phyloP scores from a whole-genome alignment of 2,329 filamentous ascomycete genomes.

The Trichoderma harzianum region DNA sequence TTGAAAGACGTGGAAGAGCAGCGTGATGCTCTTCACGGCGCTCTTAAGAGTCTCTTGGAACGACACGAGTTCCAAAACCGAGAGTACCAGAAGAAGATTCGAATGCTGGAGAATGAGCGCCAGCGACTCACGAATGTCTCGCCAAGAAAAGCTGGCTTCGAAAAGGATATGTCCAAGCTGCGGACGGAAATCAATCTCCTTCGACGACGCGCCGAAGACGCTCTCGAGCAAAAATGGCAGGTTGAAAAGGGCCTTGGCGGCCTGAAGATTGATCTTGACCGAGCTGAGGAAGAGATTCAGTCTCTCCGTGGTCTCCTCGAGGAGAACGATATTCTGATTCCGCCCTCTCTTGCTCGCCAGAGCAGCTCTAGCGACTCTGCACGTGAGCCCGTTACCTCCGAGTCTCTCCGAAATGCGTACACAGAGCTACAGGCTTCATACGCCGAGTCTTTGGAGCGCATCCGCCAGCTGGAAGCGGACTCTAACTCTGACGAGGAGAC shows the following conservation, averaged over 20 bases:
- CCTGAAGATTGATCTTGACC: constrained; percentile 94
- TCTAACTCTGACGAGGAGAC: constrained; percentile 55
- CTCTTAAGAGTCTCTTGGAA: constrained; percentile 79
- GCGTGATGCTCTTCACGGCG: constrained; percentile 84
- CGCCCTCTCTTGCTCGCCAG: constrained; percentile 53
- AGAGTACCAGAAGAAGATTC: constrained; percentile 78
- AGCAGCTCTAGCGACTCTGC: constrained; percentile 32
- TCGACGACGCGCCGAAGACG: constrained; percentile 84
- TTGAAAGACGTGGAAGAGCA: constrained; percentile 93
- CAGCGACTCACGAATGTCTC: constrained; percentile 67
- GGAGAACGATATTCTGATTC: constrained; percentile 77
- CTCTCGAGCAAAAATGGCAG: constrained; percentile 92
- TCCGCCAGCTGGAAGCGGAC: constrained; percentile 60
- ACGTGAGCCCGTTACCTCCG: constrained; percentile 56
- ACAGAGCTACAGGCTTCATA: constrained; percentile 72
- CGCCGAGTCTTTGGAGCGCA: constrained; percentile 60
- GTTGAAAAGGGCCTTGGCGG: constrained; percentile 86
- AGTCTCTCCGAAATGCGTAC: constrained; percentile 71
- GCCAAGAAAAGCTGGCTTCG: constrained; percentile 74
- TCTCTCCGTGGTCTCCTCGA: constrained; percentile 75
- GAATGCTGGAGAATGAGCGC: constrained; percentile 71
- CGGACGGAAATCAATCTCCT: constrained; percentile 82
- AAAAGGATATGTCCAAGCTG: constrained; percentile 75
- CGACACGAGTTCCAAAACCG: constrained; percentile 81
- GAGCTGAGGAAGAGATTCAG: constrained; percentile 86